Evolutionary conservation across 1,139 yeast genomes (phyloP).

Genomic region (Eremothecium sinecaudum): DNA sequence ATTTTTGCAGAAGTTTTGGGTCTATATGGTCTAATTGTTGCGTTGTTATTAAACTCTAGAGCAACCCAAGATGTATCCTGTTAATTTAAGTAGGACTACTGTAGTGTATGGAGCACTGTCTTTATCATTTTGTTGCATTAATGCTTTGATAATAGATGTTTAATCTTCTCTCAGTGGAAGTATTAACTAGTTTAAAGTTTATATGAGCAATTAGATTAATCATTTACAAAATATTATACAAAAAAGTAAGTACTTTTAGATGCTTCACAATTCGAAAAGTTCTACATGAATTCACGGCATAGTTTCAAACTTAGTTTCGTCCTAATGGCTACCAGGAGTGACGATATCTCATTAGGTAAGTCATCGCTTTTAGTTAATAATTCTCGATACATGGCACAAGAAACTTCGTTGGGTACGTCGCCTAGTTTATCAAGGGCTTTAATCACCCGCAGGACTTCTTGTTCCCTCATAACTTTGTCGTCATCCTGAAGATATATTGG

Average conservation of each 20-base stretch:
- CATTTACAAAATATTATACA: constrained; percentile 1
- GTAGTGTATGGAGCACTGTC: no score
- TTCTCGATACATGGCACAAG: constrained; percentile 11
- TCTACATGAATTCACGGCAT: constrained; percentile 27
- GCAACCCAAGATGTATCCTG: constrained; percentile 87
- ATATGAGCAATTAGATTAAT: no score
- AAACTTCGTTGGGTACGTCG: constrained; percentile 6
- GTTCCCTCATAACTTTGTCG: constrained; percentile 15
- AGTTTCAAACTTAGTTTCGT: constrained; percentile 22
- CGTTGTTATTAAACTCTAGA: constrained; percentile 91
- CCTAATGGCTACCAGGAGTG: constrained; percentile 18
- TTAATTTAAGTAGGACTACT: constrained; percentile 38
- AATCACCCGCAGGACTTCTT: constrained; percentile 17
- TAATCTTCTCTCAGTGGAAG: no score
- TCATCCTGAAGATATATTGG: constrained; percentile 22
- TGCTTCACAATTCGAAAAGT: no score
- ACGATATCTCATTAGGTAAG: constrained; percentile 16
- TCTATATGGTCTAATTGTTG: constrained; percentile 94
- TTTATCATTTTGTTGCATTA: no score
- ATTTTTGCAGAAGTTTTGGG: constrained; percentile 99
- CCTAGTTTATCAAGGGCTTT: constrained; percentile 16
- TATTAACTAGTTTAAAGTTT: no score
- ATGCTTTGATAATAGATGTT: no score
- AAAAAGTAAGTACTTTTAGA: constrained; percentile 1
- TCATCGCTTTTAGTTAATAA: constrained; percentile 6